Base-by-base conservation (phyloP, 1,284 basidiomycete species). In the Somion occarium region DNA sequence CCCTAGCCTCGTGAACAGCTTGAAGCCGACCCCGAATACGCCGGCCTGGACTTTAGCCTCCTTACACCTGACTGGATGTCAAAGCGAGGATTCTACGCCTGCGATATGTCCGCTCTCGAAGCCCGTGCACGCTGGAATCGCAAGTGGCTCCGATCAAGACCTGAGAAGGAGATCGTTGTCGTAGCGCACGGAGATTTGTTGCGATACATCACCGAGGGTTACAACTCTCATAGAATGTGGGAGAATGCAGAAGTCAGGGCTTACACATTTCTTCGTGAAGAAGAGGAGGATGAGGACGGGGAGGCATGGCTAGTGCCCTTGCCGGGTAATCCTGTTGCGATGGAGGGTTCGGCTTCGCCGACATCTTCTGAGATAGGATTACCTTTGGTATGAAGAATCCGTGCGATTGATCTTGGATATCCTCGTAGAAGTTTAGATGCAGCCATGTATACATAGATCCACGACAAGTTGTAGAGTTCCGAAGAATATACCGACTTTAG, bases 41-140 rank as follows among this genome's bases (percentile, higher is more conserved):
- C 59, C 22, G 62, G 62, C 2, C 60, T 69, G 34, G 61, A 67
- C 53, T 61, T 69, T 55, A 62, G 61, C 53, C 12, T 30, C 13
- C 60, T 69, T 48, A 64, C 61, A 42, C 64, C 65, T 26, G 65
- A 64, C 49, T 69, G 67, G 67, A 68, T 58, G 44, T 59, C 59
- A 46, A 69, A 69, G 38, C 12, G 56, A 27, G 66, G 62, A 24
- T 59, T 64, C 57, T 67, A 67, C 57, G 64, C 63, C 18, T 45
- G 54, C 13, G 50, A 59, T n/a, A 53, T 55, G 30, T 46, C 49
- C 11, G 52, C 61, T 23, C 56, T 69, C 39, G 53, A 56, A 51
- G 61, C 59, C 3, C 63, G 67, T 20, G 67, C 67, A 4, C 61
- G 62, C 30, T 68, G 66, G 67, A 57, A 59, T 46, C 60, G 67